Conservation (phyloP, 768 basidiomycete genomes). For the Phaeotremella skinneri region DNA sequence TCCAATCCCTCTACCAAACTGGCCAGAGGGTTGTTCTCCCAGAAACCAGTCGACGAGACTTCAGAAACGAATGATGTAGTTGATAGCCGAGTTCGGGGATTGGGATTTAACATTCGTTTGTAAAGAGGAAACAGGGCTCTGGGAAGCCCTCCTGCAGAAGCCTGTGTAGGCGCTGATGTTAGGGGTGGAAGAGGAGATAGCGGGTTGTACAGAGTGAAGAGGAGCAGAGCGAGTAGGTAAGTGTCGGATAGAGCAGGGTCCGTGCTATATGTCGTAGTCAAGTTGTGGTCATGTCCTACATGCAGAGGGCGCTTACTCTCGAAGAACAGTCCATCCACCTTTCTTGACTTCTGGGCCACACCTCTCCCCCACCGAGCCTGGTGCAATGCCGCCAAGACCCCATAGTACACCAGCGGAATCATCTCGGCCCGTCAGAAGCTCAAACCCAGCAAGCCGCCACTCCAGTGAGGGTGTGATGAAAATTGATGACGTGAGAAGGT, state of each 20-base stretch:
- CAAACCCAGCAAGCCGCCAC: conserved; percentile 95
- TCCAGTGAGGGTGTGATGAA: conserved; percentile 92
- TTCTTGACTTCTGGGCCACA: conserved; percentile 83
- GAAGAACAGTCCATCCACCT: conserved; percentile 74
- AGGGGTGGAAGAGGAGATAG: conserved; percentile 65
- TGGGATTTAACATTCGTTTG: conserved; percentile 87
- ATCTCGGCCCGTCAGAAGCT: conserved; percentile 76
- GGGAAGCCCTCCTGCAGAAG: conserved; percentile 75
- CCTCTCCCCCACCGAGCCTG: conserved; percentile 60
- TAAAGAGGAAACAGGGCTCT: conserved; percentile 69
- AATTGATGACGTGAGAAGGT: conserved; percentile 57
- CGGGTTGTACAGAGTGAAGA: conserved; percentile 86
- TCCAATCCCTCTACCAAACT: conserved; percentile 81
- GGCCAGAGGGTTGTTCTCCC: conserved; percentile 74
- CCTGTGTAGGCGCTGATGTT: conserved; percentile 72
- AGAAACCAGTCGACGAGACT: conserved; percentile 65
- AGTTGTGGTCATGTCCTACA: conserved; percentile 35
- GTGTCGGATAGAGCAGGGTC: conserved; percentile 71
- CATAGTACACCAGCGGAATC: conserved; percentile 74
- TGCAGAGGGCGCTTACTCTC: conserved; percentile 62
- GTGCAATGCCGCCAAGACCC: conserved; percentile 56
- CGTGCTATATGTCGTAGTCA: conserved; percentile 43
- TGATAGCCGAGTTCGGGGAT: conserved; percentile 71
- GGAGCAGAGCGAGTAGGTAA: conserved; percentile 81
- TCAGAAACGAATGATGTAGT: conserved; percentile 74